phyloP scores from a whole-genome alignment of 495 filamentous ascomycete genomes.

The Corynascus novoguineensis region DNA sequence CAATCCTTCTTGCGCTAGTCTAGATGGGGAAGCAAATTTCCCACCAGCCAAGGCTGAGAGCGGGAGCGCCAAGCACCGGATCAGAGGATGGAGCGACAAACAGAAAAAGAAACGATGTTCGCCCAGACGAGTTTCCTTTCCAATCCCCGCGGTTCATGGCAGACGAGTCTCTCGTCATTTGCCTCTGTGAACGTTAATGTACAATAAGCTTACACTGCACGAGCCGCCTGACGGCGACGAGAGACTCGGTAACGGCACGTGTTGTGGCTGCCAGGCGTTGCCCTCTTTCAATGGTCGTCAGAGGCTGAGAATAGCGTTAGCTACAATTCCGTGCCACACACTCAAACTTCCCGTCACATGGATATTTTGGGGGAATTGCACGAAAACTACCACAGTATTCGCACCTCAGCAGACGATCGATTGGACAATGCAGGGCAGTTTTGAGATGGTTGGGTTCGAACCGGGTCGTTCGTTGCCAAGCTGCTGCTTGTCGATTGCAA shows the following conservation, averaged over 20 bases:
- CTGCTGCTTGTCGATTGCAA: slow-evolving; percentile 4
- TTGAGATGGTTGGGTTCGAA: neutral
- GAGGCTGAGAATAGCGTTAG: too few relatives aligned
- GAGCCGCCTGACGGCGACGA: too few relatives aligned
- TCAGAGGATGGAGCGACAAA: neutral
- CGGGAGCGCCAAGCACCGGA: neutral
- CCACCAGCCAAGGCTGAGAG: slow-evolving; percentile 4
- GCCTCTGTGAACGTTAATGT: too few relatives aligned
- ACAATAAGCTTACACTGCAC: too few relatives aligned
- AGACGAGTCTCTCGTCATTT: too few relatives aligned
- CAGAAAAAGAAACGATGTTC: neutral
- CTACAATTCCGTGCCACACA: too few relatives aligned
- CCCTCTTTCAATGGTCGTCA: neutral
- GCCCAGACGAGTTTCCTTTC: neutral
- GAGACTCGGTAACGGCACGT: neutral
- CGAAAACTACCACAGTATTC: neutral
- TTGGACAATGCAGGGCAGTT: neutral
- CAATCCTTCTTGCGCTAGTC: slow-evolving; percentile 21
- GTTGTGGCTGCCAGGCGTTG: neutral
- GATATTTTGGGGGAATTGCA: neutral
- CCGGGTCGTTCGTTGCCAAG: slow-evolving; percentile 2
- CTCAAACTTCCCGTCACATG: slow-evolving; percentile 11
- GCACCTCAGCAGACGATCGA: too few relatives aligned
- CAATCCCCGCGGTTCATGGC: too few relatives aligned
- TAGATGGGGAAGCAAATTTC: slow-evolving; percentile 26